Base-by-base conservation (phyloP, 257 asterid species). In the Nicotiana attenuata region DNA sequence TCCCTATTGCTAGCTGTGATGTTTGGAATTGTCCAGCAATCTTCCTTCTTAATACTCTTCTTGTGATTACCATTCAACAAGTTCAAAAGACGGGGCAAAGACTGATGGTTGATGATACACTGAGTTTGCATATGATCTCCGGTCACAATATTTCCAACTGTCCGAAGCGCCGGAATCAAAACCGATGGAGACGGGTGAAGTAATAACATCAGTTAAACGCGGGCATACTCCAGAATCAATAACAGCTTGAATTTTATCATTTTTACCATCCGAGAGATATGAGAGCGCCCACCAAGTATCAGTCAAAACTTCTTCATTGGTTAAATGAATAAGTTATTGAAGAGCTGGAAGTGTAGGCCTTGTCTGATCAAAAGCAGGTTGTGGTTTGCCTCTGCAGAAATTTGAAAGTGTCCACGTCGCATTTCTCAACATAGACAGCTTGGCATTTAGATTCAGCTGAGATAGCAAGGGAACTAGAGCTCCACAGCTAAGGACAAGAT, bases 201-300 rank as follows among this genome's bases (percentile, higher is more conserved):
- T n/a, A n/a, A n/a, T n/a, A n/a, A n/a, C n/a, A n/a, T n/a, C n/a
- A n/a, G n/a, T n/a, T n/a, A n/a, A n/a, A n/a, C n/a, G n/a, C n/a
- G n/a, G n/a, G n/a, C 97, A 91, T 56, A 91, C 95, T 68, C 94
- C 98, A 87, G 98, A 89, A 79, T 94, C 98, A 16, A 94, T 90
- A 59, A 94, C 98, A 71, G 96, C 93, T 92, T 94, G 96, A 67
- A 67, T 67, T 67, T 67, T 67, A 67, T 67, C 76, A 67, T 67
- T 67, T 67, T 53, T 67, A 17, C 98, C 98, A 88, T 94, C 98
- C 5, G 98, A 94, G 56, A 94, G 96, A 84, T 93, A 94, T 24
- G 97, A 94, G 71, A 94, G 93, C 2, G 98, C 97, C 98, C 97
- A 94, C 66, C 97, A 94, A 84, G 90, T 63, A 67, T 67, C 76